Conservation (phyloP, 192 early-diverging fungal species). For the Rhizophagus sp. region DNA sequence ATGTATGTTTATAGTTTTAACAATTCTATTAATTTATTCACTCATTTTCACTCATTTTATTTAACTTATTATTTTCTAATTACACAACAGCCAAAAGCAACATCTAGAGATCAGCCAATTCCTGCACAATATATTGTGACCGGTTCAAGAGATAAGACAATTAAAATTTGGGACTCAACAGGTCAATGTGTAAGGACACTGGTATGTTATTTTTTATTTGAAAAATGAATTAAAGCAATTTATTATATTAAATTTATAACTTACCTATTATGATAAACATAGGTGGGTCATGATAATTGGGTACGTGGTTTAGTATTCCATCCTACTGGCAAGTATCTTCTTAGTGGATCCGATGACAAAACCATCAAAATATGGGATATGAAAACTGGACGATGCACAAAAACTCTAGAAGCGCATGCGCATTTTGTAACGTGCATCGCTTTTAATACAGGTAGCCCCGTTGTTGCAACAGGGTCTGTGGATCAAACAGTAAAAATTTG, state of each 20-base stretch:
- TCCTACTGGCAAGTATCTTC: slow-evolving; percentile 77
- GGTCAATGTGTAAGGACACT: slow-evolving; percentile 75
- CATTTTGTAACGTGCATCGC: slow-evolving; percentile 91
- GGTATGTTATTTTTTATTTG: slow-evolving; percentile 44
- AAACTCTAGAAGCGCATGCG: slow-evolving; percentile 79
- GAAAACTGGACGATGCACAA: slow-evolving; percentile 75
- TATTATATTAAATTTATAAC: background rate
- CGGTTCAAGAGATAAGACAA: slow-evolving; percentile 88
- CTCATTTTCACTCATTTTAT: background rate
- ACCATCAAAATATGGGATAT: slow-evolving; percentile 90
- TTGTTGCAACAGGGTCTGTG: slow-evolving; percentile 86
- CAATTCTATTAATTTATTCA: background rate
- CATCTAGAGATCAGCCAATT: slow-evolving; percentile 44
- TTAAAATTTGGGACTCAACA: slow-evolving; percentile 82
- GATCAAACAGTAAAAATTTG: slow-evolving; percentile 79
- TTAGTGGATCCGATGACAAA: slow-evolving; percentile 90
- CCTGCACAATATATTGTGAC: slow-evolving; percentile 76
- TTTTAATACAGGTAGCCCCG: slow-evolving; percentile 61
- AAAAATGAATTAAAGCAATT: background rate
- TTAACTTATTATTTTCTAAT: background rate
- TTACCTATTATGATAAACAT: slow-evolving; percentile 14
- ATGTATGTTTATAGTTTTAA: slow-evolving; percentile 20
- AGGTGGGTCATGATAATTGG: slow-evolving; percentile 94
- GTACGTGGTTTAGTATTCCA: slow-evolving; percentile 83
- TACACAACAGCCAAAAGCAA: slow-evolving; percentile 41